Conservation (phyloP, 805 yeast species). For the Lipomyces chichibuensis region DNA sequence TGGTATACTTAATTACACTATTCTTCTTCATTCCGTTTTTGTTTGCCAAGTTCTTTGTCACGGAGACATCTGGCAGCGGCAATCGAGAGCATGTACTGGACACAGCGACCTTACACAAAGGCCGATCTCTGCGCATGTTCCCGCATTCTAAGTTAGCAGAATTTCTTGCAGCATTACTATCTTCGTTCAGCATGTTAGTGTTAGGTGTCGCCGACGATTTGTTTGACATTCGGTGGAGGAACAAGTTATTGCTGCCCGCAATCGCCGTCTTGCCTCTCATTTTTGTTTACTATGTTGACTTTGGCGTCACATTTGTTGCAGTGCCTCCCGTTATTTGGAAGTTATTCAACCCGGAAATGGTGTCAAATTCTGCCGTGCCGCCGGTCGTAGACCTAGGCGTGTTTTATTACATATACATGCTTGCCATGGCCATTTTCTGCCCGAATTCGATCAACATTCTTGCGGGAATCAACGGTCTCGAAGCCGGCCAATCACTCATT, state of each 20-base stretch:
- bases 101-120: slow-evolving; percentile 28
- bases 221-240: slow-evolving; percentile 96
- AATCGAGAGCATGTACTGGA: slow-evolving; percentile 51
- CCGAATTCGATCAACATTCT: slow-evolving; percentile 94
- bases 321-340: slow-evolving; percentile 69
- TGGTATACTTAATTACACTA: slow-evolving; percentile 78
- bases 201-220: slow-evolving; percentile 92
- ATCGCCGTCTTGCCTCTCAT: slow-evolving; percentile 89
- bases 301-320: slow-evolving; percentile 84
- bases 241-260: slow-evolving; percentile 93
- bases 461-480: slow-evolving; percentile 96
- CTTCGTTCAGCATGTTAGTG: slow-evolving; percentile 79
- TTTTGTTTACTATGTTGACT: slow-evolving; percentile 89
- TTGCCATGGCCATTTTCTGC: slow-evolving; percentile 85
- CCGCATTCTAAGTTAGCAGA: slow-evolving; percentile 82
- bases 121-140: slow-evolving; percentile 47
- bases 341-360: slow-evolving; percentile 42
- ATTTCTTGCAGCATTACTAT: slow-evolving; percentile 79
- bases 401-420: slow-evolving; percentile 87
- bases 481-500: slow-evolving; percentile 90
- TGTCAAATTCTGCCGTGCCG: slow-evolving; percentile 42
- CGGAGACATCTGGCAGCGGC: slow-evolving; percentile 62
- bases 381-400: slow-evolving; percentile 70
- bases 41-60: slow-evolving; percentile 73
- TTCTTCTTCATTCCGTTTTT: slow-evolving; percentile 84